Conservation (phyloP, 768 basidiomycete genomes). For the Collybia nuda region DNA sequence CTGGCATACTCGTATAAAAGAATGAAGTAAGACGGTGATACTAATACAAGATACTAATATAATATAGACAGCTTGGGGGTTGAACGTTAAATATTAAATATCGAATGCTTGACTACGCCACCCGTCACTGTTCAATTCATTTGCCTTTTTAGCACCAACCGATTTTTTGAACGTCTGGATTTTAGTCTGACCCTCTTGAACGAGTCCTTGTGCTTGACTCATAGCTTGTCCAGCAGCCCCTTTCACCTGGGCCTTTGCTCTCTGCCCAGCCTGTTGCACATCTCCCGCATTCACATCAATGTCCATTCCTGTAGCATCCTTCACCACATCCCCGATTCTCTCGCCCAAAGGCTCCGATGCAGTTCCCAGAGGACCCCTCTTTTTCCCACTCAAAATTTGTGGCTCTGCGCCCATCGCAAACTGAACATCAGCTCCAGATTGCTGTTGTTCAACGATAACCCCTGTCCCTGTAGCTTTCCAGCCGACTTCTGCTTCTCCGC, state of each 20-base stretch:
- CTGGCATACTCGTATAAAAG: too few species aligned
- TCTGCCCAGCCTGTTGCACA: constrained; percentile 22
- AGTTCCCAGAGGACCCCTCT: constrained; percentile 64
- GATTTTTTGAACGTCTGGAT: constrained; percentile 42
- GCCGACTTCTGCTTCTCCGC: constrained; percentile 34
- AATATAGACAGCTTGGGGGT: too few species aligned
- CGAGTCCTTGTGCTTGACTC: constrained; percentile 24
- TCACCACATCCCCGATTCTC: constrained; percentile 29
- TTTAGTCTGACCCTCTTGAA: constrained; percentile 30
- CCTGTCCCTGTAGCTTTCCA: constrained; percentile 66
- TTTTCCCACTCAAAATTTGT: constrained; percentile 67
- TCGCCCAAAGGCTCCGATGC: constrained; percentile 42
- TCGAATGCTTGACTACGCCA: constrained; percentile 55
- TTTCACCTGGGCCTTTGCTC: constrained; percentile 9
- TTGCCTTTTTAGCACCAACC: constrained; percentile 37
- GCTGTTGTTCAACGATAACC: constrained; percentile 49
- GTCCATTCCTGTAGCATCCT: constrained; percentile 26
- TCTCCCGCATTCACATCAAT: constrained; percentile 14
- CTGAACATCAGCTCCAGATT: constrained; percentile 19
- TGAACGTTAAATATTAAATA: constrained; percentile 13
- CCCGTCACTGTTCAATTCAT: constrained; percentile 36
- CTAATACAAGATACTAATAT: too few species aligned
- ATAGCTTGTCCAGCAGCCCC: constrained; percentile 24
- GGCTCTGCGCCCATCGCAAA: constrained; percentile 76
- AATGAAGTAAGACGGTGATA: too few species aligned